Evolutionary conservation across 441 rosid species (phyloP), one percentile per base, ranked within the genome.

Genomic region (Theobroma grandiflorum): DNA sequence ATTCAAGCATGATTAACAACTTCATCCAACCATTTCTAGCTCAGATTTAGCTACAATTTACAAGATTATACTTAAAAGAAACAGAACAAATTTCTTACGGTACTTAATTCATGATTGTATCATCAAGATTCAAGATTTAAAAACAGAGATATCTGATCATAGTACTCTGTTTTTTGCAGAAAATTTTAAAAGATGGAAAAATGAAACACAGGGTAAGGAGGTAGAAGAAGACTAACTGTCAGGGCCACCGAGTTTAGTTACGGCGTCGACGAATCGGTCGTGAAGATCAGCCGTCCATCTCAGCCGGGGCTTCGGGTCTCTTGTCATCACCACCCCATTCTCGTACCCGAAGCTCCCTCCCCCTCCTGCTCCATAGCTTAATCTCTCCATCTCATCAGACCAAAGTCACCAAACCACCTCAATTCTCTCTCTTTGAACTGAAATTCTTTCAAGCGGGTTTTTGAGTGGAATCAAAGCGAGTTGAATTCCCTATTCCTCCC

Each of bases 211-310:
- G 18, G 15, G 38, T 12, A 62, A 43, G 16, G 8, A 7, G 37
- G 11, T 15, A 16, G 16, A 26, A 4, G 73, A 15, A 26, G 37
- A 77, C 91, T 77, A 77, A 90, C 96, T 92, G 61, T 92, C 88
- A 20, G 93, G 93, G 40, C 96, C 96, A 62, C 96, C 96, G 22
- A 92, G 96, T 76, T 86, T 87, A 12, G 94, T 84, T 76, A 92
- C 94, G 61, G 96, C 94, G 47, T 88, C 93, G 64, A 92, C 92
- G 66, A 92, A 92, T 53, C 93, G 86, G 63, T 92, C 91, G 57
- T 92, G 96, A 72, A 92, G 96, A 84, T 92, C 94, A 26, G 93
- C 84, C 14, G 96, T 90, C 96, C 96, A 92, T 72, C 96, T 76
- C 1, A 92, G 84, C 78, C 96, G 78, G 0, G 94, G 94, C 83